Evolutionary conservation across 129 eudicot species (phyloP).

Genomic region (Sambucus nigra): DNA sequence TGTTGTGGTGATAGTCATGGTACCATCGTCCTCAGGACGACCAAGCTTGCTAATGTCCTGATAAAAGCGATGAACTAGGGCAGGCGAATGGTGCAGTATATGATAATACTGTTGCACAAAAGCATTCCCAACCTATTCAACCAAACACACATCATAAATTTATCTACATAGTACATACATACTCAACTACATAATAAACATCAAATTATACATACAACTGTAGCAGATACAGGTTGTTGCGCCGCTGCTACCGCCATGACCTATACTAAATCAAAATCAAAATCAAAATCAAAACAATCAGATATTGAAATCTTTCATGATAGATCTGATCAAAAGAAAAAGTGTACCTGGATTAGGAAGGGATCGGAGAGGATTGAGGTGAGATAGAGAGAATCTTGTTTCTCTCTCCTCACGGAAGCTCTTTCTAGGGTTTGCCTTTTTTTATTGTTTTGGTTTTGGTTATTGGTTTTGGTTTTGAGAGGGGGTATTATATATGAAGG

Average conservation of each 20-base stretch:
- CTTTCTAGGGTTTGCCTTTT: constrained; percentile 11
- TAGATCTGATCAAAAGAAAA: neutral
- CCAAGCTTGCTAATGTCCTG: constrained; percentile 77
- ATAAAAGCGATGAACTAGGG: constrained; percentile 59
- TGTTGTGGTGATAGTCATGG: constrained; percentile 58
- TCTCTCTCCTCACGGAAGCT: constrained; percentile 7
- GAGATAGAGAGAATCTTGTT: constrained; percentile 7
- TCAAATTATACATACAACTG: constrained; percentile 42
- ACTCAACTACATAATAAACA: neutral
- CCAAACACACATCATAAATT: neutral
- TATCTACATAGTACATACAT: neutral
- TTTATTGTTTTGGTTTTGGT: too few species aligned
- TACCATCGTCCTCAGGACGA: constrained; percentile 69
- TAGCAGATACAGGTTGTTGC: constrained; percentile 53
- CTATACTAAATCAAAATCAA: constrained; percentile 14
- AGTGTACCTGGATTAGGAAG: constrained; percentile 18
- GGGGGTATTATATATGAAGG: too few species aligned
- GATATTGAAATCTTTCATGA: neutral
- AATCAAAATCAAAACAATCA: constrained; percentile 14
- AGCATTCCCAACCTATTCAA: constrained; percentile 63
- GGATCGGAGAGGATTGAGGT: constrained; percentile 9
- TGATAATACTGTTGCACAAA: constrained; percentile 79
- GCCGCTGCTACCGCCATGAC: constrained; percentile 43
- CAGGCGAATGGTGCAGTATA: constrained; percentile 83
- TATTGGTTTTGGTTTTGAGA: too few species aligned